Conservation (phyloP, 495 filamentous ascomycete genomes). For the Oidiodendron maius region DNA sequence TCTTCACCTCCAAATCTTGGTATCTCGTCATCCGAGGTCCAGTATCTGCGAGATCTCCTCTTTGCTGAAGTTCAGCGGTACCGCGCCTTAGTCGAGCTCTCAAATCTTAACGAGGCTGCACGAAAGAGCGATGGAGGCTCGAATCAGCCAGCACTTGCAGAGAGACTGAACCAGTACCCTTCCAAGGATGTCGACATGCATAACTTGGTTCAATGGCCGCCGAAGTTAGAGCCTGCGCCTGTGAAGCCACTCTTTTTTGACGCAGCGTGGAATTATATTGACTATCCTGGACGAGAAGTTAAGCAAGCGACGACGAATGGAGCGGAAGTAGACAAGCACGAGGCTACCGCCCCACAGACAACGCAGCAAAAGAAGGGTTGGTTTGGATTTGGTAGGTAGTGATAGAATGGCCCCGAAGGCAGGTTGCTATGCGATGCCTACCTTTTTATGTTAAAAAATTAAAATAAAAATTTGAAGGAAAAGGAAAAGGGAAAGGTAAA, state of each 20-base stretch:
- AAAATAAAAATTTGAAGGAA: too few relatives aligned
- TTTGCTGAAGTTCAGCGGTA: slow-evolving; percentile 65
- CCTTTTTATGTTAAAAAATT: too few relatives aligned
- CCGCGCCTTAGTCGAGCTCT: slow-evolving; percentile 76
- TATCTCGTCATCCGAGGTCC: slow-evolving; percentile 50
- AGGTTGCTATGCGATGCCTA: too few relatives aligned
- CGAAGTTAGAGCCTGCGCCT: slow-evolving; percentile 72
- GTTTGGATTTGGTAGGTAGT: slow-evolving; percentile 86
- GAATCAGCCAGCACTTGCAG: slow-evolving; percentile 47
- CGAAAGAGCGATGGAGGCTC: slow-evolving; percentile 4
- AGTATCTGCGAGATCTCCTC: slow-evolving; percentile 53
- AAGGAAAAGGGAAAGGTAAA: too few relatives aligned
- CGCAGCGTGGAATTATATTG: slow-evolving; percentile 96
- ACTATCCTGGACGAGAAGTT: slow-evolving; percentile 66
- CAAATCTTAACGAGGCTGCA: slow-evolving; percentile 44
- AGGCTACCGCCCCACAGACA: slow-evolving; percentile 30
- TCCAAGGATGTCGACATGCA: slow-evolving; percentile 55
- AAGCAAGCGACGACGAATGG: slow-evolving; percentile 7
- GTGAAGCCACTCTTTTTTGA: slow-evolving; percentile 97
- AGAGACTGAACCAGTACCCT: slow-evolving; percentile 70
- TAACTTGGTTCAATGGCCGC: slow-evolving; percentile 83
- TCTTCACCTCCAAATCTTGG: slow-evolving; percentile 48
- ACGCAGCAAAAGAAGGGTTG: slow-evolving; percentile 70
- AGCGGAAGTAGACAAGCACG: slow-evolving; percentile 16
- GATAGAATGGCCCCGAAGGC: too few relatives aligned